These are phyloP conservation scores for Mimosa pudica DNA, from an alignment of 306 rosid genomes.

Conservation along the genomic window DNA sequence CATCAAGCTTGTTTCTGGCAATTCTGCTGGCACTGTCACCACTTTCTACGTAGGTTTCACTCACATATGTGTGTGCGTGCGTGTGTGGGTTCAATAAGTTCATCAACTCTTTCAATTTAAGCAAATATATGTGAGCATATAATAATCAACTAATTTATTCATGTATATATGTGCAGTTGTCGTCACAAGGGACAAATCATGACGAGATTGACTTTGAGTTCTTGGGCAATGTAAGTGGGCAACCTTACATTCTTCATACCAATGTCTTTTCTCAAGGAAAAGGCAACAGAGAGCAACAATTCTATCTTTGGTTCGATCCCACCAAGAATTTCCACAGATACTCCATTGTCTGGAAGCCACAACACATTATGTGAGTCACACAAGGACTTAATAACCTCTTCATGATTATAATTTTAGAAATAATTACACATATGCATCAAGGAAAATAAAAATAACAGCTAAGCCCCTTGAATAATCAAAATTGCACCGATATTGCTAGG, in stretches of 20 bases:
- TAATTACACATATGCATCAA: no score
- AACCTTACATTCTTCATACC: conserved; percentile 54
- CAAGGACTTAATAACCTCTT: no score
- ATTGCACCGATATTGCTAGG: no score
- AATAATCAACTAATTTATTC: no score
- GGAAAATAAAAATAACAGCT: no score
- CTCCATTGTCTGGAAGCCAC: conserved; percentile 51
- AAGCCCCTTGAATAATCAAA: no score
- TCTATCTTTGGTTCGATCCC: conserved; percentile 62
- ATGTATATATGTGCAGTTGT: conserved; percentile 47
- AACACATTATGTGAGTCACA: no score
- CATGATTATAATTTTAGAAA: no score
- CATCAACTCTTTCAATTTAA: background rate
- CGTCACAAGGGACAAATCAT: conserved; percentile 60
- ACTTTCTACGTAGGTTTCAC: conserved; percentile 60
- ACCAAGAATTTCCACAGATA: conserved; percentile 57
- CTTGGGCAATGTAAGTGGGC: conserved; percentile 37
- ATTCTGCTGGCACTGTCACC: conserved; percentile 91
- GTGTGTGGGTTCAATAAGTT: no score
- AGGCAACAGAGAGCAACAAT: conserved; percentile 30
- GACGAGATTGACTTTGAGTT: conserved; percentile 57
- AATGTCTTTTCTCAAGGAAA: conserved; percentile 54
- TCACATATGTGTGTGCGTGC: no score
- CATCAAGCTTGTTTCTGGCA: conserved; percentile 73
- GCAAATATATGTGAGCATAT: no score